Base-by-base conservation (phyloP, 768 basidiomycete genomes). In the Leccinum fibrillosum region DNA sequence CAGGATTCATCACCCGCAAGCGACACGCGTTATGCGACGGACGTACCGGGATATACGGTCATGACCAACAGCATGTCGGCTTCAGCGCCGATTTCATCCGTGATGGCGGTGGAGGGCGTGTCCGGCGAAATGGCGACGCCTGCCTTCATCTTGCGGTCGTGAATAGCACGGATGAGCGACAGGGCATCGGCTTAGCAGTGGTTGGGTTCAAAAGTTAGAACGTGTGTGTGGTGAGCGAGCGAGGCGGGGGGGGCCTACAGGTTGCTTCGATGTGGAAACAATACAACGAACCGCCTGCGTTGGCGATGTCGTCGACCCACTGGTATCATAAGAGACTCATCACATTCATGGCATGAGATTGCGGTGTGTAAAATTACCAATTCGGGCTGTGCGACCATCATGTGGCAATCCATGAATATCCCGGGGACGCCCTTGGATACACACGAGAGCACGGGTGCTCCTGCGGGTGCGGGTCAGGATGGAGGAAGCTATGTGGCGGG, bases 351-450 rank as follows among this genome's bases (percentile, higher is more conserved):
- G 32, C 12, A 34, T 34, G 12, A 34, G 32, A 34, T 34, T 12
- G 32, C 47, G 30, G 19, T 19, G 37, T 34, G 8, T 67, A 51
- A 44, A 19, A n/a, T 53, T 64, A 92, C 95, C 80, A 89, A 88
- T 69, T 90, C 92, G 10, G 97, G 97, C 51, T 98, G 78, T 0
- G 94, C 73, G 19, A 99, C 97, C 97, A 99, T 99, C 97, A 98
- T 98, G 75, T 99, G 97, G 74, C 95, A 98, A 75, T 99, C 97
- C 96, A 99, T 98, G 78, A 94, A 98, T 65, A 98, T 97, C 54
- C 85, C 92, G 2, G 96, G 95, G 21, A 98, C 84, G 35, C 86
- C 84, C 73, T 94, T 94, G 54, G 82, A 79, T 21, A 99, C 87
- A 64, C 88, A 91, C 30, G 89, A 80, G 32, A 98, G 82, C 51